phyloP scores from a whole-genome alignment of 768 basidiomycete genomes.

The Mycena haematopus region DNA sequence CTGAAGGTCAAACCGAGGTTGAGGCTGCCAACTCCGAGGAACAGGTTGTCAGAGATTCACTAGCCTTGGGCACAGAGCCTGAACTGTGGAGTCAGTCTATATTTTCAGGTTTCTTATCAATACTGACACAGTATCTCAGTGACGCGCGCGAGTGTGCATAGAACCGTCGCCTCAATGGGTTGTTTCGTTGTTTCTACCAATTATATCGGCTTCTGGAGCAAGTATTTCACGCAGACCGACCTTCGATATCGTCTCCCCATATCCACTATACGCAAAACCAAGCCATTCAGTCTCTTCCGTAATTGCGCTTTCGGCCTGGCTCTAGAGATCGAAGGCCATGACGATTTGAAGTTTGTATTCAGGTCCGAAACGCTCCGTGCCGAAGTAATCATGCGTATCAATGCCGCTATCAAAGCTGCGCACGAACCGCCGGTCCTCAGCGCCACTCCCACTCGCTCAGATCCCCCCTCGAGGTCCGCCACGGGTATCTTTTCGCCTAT shows the following conservation, averaged over 20 bases:
- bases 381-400: constrained; percentile 49
- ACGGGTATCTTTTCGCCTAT: constrained; percentile 53
- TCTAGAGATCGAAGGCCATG: constrained; percentile 53
- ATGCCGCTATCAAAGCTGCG: constrained; percentile 26
- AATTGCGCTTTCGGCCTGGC: constrained; percentile 45
- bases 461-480: constrained; percentile 34
- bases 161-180: constrained; percentile 45
- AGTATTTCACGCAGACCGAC: constrained; percentile 44
- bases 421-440: constrained; percentile 22
- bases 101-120: background rate
- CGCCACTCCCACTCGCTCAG: constrained; percentile 5
- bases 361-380: constrained; percentile 47
- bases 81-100: constrained; percentile 44
- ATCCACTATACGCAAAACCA: constrained; percentile 46
- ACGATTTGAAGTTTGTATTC: constrained; percentile 58
- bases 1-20: constrained; percentile 29
- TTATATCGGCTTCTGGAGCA: constrained; percentile 55
- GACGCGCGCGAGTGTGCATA: constrained; percentile 42
- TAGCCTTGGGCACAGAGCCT: constrained; percentile 40
- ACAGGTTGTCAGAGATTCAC: constrained; percentile 36
- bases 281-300: constrained; percentile 37
- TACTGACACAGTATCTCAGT: constrained; percentile 35
- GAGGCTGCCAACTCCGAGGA: constrained; percentile 36
- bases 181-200: constrained; percentile 48
- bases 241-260: constrained; percentile 51